Conservation (phyloP, 257 asterid genomes). For the Solanum gandarillasii region DNA sequence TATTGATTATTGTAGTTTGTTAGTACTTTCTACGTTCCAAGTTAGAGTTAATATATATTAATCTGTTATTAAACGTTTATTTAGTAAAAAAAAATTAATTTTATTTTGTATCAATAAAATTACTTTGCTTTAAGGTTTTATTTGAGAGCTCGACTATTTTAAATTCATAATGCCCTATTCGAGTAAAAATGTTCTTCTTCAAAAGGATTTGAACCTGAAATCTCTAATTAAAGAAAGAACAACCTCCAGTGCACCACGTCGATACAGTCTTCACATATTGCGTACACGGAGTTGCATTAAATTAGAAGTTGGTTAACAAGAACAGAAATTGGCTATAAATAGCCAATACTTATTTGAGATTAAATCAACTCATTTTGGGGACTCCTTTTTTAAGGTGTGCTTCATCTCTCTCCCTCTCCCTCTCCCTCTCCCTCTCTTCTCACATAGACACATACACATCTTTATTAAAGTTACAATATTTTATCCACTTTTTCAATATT, state of each 20-base stretch:
- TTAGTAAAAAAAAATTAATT: neutral
- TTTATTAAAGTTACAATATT: no score
- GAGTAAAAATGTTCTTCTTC: neutral
- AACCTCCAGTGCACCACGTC: accelerated
- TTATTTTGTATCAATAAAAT: no score
- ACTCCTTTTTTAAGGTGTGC: neutral
- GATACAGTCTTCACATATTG: neutral
- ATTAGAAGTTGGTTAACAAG: neutral
- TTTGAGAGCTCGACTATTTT: neutral
- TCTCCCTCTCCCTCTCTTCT: neutral
- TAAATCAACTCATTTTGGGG: neutral
- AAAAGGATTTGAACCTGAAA: no score
- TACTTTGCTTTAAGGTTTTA: no score
- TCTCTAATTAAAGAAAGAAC: no score
- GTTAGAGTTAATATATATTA: neutral
- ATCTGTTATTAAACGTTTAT: neutral
- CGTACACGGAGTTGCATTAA: neutral
- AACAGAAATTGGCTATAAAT: neutral
- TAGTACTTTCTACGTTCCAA: neutral
- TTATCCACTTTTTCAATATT: no score
- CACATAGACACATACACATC: neutral
- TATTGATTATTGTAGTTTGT: neutral
- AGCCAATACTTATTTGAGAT: neutral
- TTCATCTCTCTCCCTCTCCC: neutral
- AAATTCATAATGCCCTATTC: neutral